Percentiles rank a stretch among this genome's conserved stretches.
Conservation (phyloP, 1,284 basidiomycete genomes). For the Tilletia horrida region DNA sequence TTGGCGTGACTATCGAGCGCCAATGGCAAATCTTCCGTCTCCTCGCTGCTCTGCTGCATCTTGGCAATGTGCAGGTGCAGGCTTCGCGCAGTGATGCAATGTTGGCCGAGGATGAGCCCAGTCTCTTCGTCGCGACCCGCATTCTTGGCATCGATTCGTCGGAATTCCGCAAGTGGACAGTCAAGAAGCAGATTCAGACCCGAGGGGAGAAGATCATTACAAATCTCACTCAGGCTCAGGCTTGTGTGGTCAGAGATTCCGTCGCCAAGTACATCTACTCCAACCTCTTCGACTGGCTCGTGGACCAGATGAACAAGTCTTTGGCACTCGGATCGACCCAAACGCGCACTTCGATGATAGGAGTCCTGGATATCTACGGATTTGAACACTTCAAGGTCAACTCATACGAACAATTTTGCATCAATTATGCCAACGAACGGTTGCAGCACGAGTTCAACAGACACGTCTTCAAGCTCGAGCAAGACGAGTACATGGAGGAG, state of each 20-base stretch:
- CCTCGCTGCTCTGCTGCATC: constrained; percentile 85
- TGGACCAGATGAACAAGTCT: constrained; percentile 93
- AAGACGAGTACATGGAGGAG: constrained; percentile 98
- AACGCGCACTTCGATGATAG: constrained; percentile 93
- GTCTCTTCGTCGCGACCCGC: constrained; percentile 75
- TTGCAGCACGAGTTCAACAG: constrained; percentile 75
- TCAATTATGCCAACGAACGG: constrained; percentile 99
- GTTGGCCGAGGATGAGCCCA: constrained; percentile 79
- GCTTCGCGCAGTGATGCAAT: constrained; percentile 76
- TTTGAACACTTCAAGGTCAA: constrained; percentile 61
- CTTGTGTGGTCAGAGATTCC: constrained; percentile 90
- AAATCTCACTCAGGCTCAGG: constrained; percentile 77
- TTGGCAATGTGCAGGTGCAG: constrained; percentile 90
- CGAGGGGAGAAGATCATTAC: constrained; percentile 94
- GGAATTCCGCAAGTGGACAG: constrained; percentile 99
- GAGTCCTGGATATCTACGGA: constrained; percentile 76
- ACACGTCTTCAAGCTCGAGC: constrained; percentile 69
- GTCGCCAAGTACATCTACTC: constrained; percentile 99
- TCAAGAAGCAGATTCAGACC: constrained; percentile 95
- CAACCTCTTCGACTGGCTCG: constrained; percentile 97
- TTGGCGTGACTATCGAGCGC: constrained; percentile 92
- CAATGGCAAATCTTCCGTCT: constrained; percentile 98
- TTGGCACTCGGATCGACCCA: constrained; percentile 82
- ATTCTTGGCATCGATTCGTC: constrained; percentile 83
- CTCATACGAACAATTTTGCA: constrained; percentile 99